These are phyloP conservation scores for Beauveria varroae DNA, from an alignment of 2,329 filamentous ascomycete genomes.

Conservation along the genomic window DNA sequence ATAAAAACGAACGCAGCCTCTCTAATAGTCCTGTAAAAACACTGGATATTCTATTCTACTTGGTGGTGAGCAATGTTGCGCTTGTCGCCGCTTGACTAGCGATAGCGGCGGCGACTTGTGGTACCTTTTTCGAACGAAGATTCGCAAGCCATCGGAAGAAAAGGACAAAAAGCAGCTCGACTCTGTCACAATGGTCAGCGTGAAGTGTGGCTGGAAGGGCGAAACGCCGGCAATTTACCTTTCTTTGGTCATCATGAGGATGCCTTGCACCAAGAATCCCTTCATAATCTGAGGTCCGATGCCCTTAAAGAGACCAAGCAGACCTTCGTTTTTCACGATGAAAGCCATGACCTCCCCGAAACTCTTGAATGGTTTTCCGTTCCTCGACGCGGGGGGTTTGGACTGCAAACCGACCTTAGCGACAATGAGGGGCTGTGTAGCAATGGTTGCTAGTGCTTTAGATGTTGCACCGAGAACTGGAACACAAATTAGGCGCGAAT, in stretches of 20 bases:
- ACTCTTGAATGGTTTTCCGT: constrained; percentile 87
- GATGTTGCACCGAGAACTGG: constrained; percentile 85
- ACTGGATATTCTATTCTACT: background rate
- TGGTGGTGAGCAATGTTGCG: constrained; percentile 2
- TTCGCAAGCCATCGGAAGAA: constrained; percentile 75
- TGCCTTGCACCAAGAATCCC: constrained; percentile 85
- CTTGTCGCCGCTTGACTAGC: constrained; percentile 26
- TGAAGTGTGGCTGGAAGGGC: background rate
- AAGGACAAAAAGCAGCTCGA: constrained; percentile 82
- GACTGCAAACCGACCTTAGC: constrained; percentile 96
- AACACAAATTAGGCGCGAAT: background rate
- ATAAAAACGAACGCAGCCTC: background rate
- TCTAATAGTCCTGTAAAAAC: background rate
- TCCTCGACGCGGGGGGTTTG: constrained; percentile 72
- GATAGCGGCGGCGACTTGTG: constrained; percentile 56
- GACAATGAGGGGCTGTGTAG: constrained; percentile 91
- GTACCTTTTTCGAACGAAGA: constrained; percentile 61
- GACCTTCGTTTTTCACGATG: constrained; percentile 82
- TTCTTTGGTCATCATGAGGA: constrained; percentile 99
- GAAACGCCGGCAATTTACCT: constrained; percentile 44
- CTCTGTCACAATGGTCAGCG: constrained; percentile 39
- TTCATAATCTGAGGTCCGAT: constrained; percentile 92
- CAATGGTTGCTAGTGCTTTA: constrained; percentile 84
- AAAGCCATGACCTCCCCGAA: constrained; percentile 94
- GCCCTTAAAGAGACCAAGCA: constrained; percentile 85